Evolutionary conservation across 352 stramenopile genomes (phyloP).

Genomic region (Globisporangium okanoganense): DNA sequence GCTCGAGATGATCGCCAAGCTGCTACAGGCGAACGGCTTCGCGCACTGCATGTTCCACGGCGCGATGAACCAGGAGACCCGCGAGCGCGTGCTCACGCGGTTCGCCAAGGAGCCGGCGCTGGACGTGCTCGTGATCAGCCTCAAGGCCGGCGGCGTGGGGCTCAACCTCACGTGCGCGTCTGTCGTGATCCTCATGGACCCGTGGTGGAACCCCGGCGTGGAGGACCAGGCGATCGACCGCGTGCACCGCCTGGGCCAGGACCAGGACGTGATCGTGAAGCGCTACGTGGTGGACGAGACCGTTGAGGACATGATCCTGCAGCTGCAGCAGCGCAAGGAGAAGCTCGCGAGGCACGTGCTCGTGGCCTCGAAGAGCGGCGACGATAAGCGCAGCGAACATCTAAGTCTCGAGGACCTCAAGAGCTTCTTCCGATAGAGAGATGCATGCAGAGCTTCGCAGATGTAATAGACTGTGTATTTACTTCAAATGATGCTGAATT

Average conservation of each 20-base stretch:
- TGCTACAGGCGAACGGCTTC: conserved; percentile 51
- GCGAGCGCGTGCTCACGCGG: conserved; percentile 58
- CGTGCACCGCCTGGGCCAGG: conserved; percentile 88
- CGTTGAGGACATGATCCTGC: conserved; percentile 91
- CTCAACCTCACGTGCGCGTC: conserved; percentile 90
- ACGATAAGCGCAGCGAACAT: conserved; percentile 36
- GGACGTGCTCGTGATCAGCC: conserved; percentile 83
- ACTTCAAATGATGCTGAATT: background rate
- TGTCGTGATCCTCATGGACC: conserved; percentile 87
- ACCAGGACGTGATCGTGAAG: conserved; percentile 81
- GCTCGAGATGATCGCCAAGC: conserved; percentile 73
- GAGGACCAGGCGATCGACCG: conserved; percentile 94
- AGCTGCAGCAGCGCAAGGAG: conserved; percentile 88
- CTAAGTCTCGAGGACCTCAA: conserved; percentile 70
- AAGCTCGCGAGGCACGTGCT: conserved; percentile 84
- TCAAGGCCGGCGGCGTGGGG: conserved; percentile 87
- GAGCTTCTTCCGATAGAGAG: conserved; percentile 53
- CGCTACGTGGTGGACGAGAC: conserved; percentile 87
- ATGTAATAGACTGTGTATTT: background rate
- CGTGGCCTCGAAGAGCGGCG: conserved; percentile 38
- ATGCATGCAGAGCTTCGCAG: background rate
- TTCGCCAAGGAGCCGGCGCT: conserved; percentile 58
- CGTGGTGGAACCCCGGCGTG: conserved; percentile 93
- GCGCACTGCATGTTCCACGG: conserved; percentile 72
- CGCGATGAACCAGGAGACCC: conserved; percentile 55